Conservation (phyloP, 768 basidiomycete genomes). For the Leccinum subgranulosum region DNA sequence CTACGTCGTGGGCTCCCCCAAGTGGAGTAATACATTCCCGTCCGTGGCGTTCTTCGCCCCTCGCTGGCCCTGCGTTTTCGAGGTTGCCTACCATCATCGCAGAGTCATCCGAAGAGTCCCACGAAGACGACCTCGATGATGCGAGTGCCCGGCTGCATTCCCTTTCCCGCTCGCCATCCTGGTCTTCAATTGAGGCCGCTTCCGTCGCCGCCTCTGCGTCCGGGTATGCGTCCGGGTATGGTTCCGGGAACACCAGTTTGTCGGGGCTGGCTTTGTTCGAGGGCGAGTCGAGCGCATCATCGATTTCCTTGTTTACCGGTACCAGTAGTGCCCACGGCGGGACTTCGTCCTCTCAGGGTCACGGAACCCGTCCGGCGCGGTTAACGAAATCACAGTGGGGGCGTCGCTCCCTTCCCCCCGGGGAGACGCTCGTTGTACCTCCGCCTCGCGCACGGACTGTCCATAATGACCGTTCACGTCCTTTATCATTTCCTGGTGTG, state of each 20-base stretch:
- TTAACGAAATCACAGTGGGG: conserved; percentile 10
- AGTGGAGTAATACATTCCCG: conserved; percentile 17
- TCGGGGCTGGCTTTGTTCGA: conserved; percentile 8
- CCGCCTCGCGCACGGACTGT: conserved; percentile 23
- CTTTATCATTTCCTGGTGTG: conserved; percentile 4
- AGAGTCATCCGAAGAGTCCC: conserved; percentile 20
- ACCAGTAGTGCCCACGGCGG: conserved; percentile 9
- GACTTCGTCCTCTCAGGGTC: conserved; percentile 20
- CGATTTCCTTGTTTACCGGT: conserved; percentile 10
- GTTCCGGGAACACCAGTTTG: conserved; percentile 12
- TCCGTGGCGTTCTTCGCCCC: conserved; percentile 30
- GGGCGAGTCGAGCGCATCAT: conserved; percentile 22
- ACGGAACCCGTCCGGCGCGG: conserved; percentile 8
- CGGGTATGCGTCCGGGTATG: conserved; percentile 6
- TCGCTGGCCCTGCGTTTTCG: conserved; percentile 25
- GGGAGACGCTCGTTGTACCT: conserved; percentile 3
- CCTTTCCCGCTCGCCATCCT: conserved; percentile 11
- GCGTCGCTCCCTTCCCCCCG: conserved; percentile 3
- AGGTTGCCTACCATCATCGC: conserved; percentile 23
- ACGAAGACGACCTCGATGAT: neutral
- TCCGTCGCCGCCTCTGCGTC: conserved; percentile 12
- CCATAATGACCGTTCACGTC: conserved; percentile 18
- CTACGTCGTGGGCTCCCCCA: conserved; percentile 6
- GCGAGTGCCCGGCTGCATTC: neutral
- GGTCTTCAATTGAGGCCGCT: conserved; percentile 10